Percentiles rank a stretch among this genome's conserved stretches.
phyloP scores from a whole-genome alignment of 2,329 filamentous ascomycete species.

The Penicillium fuscoglaucum region DNA sequence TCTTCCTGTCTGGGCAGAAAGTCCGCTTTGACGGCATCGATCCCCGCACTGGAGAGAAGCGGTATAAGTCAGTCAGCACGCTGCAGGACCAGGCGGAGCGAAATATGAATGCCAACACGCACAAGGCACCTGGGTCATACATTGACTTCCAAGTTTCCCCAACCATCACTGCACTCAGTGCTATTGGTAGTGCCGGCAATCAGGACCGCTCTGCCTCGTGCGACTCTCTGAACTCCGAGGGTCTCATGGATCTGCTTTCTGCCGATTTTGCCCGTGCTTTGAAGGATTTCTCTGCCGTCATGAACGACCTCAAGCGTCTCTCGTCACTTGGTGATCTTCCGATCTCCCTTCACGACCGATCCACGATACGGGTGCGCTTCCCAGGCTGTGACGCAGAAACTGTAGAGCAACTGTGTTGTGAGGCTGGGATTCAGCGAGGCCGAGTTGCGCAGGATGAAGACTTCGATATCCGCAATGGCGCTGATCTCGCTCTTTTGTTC shows the following conservation, averaged over 20 bases:
- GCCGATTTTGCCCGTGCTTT: conserved; percentile 84
- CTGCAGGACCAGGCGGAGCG: conserved; percentile 71
- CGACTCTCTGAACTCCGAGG: conserved; percentile 74
- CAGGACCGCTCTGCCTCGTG: conserved; percentile 28
- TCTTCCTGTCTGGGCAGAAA: conserved; percentile 88
- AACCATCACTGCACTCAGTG: conserved; percentile 82
- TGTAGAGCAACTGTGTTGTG: conserved; percentile 79
- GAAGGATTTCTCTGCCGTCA: conserved; percentile 75
- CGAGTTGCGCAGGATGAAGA: conserved; percentile 75
- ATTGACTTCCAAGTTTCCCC: conserved; percentile 88
- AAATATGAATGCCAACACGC: conserved; percentile 60
- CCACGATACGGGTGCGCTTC: conserved; percentile 77
- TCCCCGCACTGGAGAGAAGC: conserved; percentile 67
- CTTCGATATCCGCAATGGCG: conserved; percentile 67
- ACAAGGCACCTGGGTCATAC: conserved; percentile 68
- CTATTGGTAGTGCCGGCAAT: conserved; percentile 51
- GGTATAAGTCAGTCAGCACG: conserved; percentile 73
- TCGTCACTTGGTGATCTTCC: conserved; percentile 80
- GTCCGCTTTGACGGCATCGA: conserved; percentile 80
- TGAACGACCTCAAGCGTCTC: conserved; percentile 78
- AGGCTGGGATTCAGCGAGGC: conserved; percentile 80
- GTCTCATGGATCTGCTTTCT: conserved; percentile 80
- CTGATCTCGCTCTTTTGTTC: conserved; percentile 75
- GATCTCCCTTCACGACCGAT: conserved; percentile 67
- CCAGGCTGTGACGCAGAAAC: conserved; percentile 84